Evolutionary conservation across 495 filamentous ascomycete species (phyloP), one percentile per base, ranked within the genome.

Genomic region (Pyrenopolyporus hunteri): DNA sequence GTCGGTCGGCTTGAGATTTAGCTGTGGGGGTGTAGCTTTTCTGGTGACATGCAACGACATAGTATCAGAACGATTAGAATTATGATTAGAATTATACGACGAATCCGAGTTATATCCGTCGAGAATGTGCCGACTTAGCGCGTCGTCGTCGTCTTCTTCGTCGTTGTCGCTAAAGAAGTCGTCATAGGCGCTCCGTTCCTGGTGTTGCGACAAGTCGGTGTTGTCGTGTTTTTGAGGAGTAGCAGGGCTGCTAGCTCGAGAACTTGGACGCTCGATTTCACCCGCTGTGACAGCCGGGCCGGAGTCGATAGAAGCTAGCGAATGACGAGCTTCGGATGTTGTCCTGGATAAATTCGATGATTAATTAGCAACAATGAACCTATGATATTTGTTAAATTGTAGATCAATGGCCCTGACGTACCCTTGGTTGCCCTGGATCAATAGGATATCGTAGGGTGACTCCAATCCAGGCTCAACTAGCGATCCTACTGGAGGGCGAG

Each of bases 1-100:
- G 33, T 77, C 72, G 63, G 68, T 67, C 29, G 57, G 57, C 22
- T 70, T 73, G 47, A 78, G 63, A 45, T 71, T 76, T 13, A 83
- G 68, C 49, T 83, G 79, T 63, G 80, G 79, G 63, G 80, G 80
- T 58, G 80, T 70, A 23, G 71, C 64, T 61, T 80, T 83, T 31
- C 71, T 71, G 56, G 74, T 60, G 59, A 79, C 65, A 68, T 71
- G 68, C 45, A 74, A 45, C 44, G 76, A 77, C 76, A 80, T 78
- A 70, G 67, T 74, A 66, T 48, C 67, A 58, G 32, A 44, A 46
- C 60, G 67, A 70, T 67, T 64, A 69, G 56, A 29, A 55, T 63
- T 60, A 59, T 42, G 44, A 49, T 63, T 62, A 63, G 64, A 26
- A 45, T 63, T 57, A 63, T 68, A 33, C 50, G 64, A 63, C 52